Evolutionary conservation across 2,329 filamentous ascomycete genomes (phyloP).

Genomic region (Colletotrichum tropicicola): DNA sequence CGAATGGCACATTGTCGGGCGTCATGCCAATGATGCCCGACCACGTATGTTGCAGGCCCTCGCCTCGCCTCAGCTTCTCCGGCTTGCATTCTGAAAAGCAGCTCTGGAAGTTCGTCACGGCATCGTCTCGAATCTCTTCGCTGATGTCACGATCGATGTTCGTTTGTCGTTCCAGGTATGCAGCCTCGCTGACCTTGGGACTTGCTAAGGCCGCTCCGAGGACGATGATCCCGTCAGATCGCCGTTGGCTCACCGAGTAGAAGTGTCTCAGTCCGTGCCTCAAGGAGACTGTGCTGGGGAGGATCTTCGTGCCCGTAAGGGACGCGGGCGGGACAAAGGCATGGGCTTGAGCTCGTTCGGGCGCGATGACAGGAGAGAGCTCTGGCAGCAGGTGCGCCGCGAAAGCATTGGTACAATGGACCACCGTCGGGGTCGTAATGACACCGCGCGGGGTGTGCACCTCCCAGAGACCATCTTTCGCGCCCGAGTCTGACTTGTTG

Average conservation of each 20-base stretch:
- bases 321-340: conserved; percentile 43
- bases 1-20: conserved; percentile 53
- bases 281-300: conserved; percentile 53
- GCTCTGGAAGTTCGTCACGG: conserved; percentile 3
- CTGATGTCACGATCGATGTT: not conserved
- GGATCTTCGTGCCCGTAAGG: conserved; percentile 42
- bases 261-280: conserved; percentile 56
- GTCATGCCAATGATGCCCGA: conserved; percentile 58
- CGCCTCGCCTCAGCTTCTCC: conserved; percentile 38
- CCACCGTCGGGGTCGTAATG: not conserved
- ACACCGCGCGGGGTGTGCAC: not conserved
- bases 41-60: conserved; percentile 55
- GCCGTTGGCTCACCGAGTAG: conserved; percentile 58
- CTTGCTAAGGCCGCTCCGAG: conserved; percentile 1
- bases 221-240: conserved; percentile 29
- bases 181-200: conserved; percentile 3
- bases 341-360: conserved; percentile 11
- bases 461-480: not conserved
- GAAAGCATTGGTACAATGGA: conserved; percentile 14
- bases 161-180: not conserved
- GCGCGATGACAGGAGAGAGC: not conserved
- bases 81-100: conserved; percentile 1
- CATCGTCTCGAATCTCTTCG: conserved; percentile 7
- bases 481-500: not conserved
- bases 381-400: conserved; percentile 9